A percentile compares a stretch with the other conserved stretches of the same genome.
These are phyloP conservation scores for Diaporthe capsici DNA, from an alignment of 2,329 filamentous ascomycete species.

Conservation along the genomic window DNA sequence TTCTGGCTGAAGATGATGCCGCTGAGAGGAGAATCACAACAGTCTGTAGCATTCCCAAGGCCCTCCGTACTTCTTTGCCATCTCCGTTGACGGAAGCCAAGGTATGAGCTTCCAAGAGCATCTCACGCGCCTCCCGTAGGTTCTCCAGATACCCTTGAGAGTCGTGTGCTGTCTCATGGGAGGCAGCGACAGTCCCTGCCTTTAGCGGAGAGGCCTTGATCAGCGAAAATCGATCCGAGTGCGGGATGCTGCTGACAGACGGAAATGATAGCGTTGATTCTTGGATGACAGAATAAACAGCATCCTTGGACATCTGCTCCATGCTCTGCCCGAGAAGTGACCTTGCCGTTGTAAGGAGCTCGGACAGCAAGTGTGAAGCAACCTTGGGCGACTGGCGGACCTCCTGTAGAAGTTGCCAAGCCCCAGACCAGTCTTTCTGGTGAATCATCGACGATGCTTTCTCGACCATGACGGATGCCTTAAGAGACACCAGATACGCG, in stretches of 20 bases:
- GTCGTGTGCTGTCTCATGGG: slow-evolving; percentile 43
- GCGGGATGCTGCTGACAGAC: slow-evolving; percentile 65
- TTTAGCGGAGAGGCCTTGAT: slow-evolving; percentile 55
- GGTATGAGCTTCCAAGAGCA: slow-evolving; percentile 74
- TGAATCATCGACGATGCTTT: slow-evolving; percentile 62
- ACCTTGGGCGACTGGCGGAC: slow-evolving; percentile 36
- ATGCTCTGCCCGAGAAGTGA: slow-evolving; percentile 78
- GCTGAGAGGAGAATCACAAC: slow-evolving; percentile 77
- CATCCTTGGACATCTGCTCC: slow-evolving; percentile 81
- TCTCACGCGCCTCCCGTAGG: slow-evolving; percentile 75
- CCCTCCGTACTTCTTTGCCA: slow-evolving; percentile 72
- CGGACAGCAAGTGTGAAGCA: slow-evolving; percentile 57
- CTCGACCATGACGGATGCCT: slow-evolving; percentile 57
- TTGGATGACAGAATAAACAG: slow-evolving; percentile 89
- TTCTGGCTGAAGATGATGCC: slow-evolving; percentile 62
- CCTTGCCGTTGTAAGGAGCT: slow-evolving; percentile 73
- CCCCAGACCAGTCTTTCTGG: slow-evolving; percentile 66
- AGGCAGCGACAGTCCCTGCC: slow-evolving; percentile 2
- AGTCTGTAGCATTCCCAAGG: slow-evolving; percentile 75
- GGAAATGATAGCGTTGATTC: slow-evolving; percentile 94
- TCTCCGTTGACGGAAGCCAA: slow-evolving; percentile 68
- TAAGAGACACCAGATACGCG: slow-evolving; percentile 53
- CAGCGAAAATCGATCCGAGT: slow-evolving; percentile 53
- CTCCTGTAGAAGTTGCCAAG: slow-evolving; percentile 41
- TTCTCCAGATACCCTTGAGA: slow-evolving; percentile 68